These are phyloP conservation scores for Penstemon barbatus DNA, from an alignment of 257 asterid genomes.

Conservation along the genomic window DNA sequence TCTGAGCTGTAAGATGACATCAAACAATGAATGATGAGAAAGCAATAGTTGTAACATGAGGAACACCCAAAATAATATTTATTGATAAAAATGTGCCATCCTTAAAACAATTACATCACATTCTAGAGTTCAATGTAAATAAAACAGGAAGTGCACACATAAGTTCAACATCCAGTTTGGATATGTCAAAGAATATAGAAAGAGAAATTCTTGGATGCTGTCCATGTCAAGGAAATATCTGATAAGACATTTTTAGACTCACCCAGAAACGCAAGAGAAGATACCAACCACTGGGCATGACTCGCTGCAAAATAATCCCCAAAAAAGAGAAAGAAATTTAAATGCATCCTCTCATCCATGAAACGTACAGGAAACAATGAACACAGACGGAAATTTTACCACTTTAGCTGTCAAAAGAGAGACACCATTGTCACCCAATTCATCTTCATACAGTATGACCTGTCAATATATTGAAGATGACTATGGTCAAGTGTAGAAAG, in stretches of 20 bases:
- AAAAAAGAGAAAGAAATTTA: slow-evolving; percentile 10
- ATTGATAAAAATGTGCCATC: slow-evolving; percentile 6
- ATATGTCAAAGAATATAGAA: slow-evolving; percentile 19
- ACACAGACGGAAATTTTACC: slow-evolving; percentile 54
- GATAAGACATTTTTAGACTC: slow-evolving; percentile 40
- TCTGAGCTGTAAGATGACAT: slow-evolving; percentile 69
- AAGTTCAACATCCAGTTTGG: slow-evolving; percentile 4
- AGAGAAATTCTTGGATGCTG: slow-evolving; percentile 6
- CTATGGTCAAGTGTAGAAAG: slow-evolving; percentile 19
- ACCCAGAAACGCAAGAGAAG: slow-evolving; percentile 97
- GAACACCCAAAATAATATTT: slow-evolving; percentile 9
- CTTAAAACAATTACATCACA: slow-evolving; percentile 14
- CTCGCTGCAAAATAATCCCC: slow-evolving; percentile 69
- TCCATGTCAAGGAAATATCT: slow-evolving; percentile 21
- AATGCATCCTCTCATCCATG: slow-evolving; percentile 29
- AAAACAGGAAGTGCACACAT: slow-evolving; percentile 8
- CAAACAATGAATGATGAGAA: slow-evolving; percentile 29
- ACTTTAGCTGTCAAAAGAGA: slow-evolving; percentile 95
- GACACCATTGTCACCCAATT: slow-evolving; percentile 94
- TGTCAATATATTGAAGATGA: slow-evolving; percentile 36
- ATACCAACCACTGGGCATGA: slow-evolving; percentile 97
- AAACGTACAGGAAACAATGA: slow-evolving; percentile 16
- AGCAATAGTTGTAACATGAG: slow-evolving; percentile 23
- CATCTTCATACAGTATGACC: slow-evolving; percentile 95
- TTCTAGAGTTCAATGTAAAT: slow-evolving; percentile 19